Base-by-base conservation (phyloP, 2,329 filamentous ascomycete genomes). In the Trichoderma lentiforme region DNA sequence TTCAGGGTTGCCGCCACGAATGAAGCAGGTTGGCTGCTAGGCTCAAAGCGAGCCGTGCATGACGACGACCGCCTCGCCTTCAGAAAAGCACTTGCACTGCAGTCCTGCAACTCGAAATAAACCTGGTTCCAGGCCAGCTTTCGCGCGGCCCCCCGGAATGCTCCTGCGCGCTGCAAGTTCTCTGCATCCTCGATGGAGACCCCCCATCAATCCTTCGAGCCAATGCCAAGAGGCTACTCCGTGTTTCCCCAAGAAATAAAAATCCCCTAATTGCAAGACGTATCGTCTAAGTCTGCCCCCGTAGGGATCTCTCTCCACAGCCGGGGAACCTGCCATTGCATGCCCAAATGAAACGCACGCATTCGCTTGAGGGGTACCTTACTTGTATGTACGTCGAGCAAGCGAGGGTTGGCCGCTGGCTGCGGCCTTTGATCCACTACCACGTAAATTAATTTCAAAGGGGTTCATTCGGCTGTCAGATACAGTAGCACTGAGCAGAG, bases 241-340 rank as follows among this genome's bases (percentile, higher is more conserved):
- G 56, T 58, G 30, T 43, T 60, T 47, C 65, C 34, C 53, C 53
- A 68, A 68, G 53, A 47, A 68, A 68, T 30, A 60, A 43, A 39
- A 67, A 57, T 57, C 51, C 69, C 43, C 32, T 57, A 57, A 71
- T 65, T 58, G 60, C 68, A 26, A 67, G 43, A 43, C 32, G 43
- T 63, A 60, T 34, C 8, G 34, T 18, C 32, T 4, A 62, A 34
- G 30, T 28, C 60, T 36, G 28, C 53, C 53, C 61, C 61, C 51
- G 62, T 66, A 53, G 2, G 15, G 36, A 39, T 24, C 56, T 39
- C 70, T 51, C 62, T 53, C 66, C 60, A 34, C 66, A 39, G 32
- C 51, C 66, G 66, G 66, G 66, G 66, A 70, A 70, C n/a, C 66
- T 70, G 57, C 66, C 66, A 70, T 65, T 64, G 61, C 69, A 63